Base-by-base conservation (phyloP, 176 grass and related monocot genomes). In the Puya raimondii region DNA sequence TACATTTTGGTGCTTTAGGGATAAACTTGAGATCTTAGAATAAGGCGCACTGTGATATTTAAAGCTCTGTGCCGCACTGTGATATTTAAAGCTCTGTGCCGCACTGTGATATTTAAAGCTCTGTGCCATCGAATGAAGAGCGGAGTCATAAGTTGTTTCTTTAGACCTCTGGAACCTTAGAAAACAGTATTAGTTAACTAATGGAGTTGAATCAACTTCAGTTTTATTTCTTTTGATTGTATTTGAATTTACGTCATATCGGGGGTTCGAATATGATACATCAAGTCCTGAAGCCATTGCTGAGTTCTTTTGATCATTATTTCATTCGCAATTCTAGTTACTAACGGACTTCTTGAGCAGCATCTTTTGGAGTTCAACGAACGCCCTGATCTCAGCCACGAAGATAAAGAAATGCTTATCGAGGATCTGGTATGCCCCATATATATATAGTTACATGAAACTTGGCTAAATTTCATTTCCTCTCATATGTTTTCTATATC, bases 361-460 rank as follows among this genome's bases (percentile, higher is more conserved):
- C 93, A 97, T 72, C 86, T 97, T 51, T 69, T 97, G 79, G 93
- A 97, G 78, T 90, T 85, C 71, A 97, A 92, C 29, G 89, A 85
- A 23, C 82, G 93, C 48, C 86, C 82, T 77, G 93, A 92, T 97
- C 88, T 90, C 74, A 92, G 79, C 74, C 71, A 80, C 9, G 93
- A 96, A 78, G 93, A 92, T 83, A 90, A 87, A 76, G 93, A 97
- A 69, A 92, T 87, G 80, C 82, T 92, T 51, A 87, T 90, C 17
- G 93, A 97, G 74, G 89, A 97, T 47, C 72, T 97, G 93, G 89
- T 96, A 96, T 65, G 75, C 72, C 76, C 78, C 23, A 26, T 26
- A 26, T 26, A 73, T 50, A 52, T 66, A 23, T 13, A 64, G 50
- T 57, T 71, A 1, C n/a, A 66, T 76, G 48, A 2, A 29, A 72